These are phyloP conservation scores for Calocybe indica DNA, from an alignment of 768 basidiomycete species.

Conservation along the genomic window DNA sequence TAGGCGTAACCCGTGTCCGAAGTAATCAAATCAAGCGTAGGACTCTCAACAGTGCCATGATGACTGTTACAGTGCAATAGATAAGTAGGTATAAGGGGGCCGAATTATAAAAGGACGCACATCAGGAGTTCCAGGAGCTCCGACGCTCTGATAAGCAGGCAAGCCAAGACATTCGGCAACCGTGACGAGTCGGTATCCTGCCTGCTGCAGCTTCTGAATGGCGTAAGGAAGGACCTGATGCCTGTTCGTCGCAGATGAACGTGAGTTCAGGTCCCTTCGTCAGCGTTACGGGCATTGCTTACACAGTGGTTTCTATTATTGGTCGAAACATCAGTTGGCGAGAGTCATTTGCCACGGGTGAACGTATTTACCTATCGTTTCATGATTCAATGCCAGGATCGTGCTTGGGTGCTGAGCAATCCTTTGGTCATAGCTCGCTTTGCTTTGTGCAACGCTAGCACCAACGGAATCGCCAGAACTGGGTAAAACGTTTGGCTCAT, in stretches of 20 bases:
- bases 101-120: conserved; percentile 13
- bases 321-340: background rate
- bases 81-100: no score
- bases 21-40: no score
- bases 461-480: conserved; percentile 34
- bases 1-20: no score
- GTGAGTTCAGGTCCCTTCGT: no score
- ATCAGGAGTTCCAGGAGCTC: conserved; percentile 19
- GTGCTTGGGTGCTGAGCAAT: conserved; percentile 18
- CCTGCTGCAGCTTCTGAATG: conserved; percentile 24
- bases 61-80: no score
- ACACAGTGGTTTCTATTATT: conserved; percentile 17
- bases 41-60: no score
- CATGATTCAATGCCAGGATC: conserved; percentile 32
- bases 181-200: conserved; percentile 32
- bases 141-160: conserved; percentile 24
- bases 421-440: conserved; percentile 19
- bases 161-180: conserved; percentile 31
- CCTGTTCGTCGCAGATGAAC: conserved; percentile 4
- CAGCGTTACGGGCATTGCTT: background rate
- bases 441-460: conserved; percentile 19
- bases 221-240: conserved; percentile 29
- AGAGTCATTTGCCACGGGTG: background rate
- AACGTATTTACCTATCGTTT: conserved; percentile 18
- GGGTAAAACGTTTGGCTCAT: background rate